phyloP scores from a whole-genome alignment of 441 rosid species.

The Mallotus japonicus region DNA sequence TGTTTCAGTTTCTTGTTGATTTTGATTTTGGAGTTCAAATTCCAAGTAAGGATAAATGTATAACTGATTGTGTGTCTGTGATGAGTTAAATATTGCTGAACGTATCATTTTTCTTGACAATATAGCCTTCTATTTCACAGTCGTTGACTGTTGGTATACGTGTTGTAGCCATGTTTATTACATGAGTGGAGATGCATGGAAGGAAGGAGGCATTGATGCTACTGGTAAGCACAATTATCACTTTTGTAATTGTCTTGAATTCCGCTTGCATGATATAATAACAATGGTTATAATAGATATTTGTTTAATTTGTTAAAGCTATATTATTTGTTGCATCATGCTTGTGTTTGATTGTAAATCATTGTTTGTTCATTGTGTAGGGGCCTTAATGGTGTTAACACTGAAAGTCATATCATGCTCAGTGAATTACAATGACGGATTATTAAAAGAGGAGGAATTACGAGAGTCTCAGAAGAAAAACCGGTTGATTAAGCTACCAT shows the following conservation, averaged over 20 bases:
- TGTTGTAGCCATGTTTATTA: constrained; percentile 83
- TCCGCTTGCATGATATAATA: not conserved
- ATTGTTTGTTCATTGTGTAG: constrained; percentile 31
- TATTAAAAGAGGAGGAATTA: constrained; percentile 71
- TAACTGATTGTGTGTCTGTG: not conserved
- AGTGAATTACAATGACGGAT: constrained; percentile 78
- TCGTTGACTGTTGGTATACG: constrained; percentile 34
- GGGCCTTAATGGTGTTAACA: constrained; percentile 94
- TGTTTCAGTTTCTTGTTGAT: not conserved
- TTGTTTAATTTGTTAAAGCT: not conserved
- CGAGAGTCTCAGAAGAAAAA: constrained; percentile 84
- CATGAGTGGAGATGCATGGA: constrained; percentile 99
- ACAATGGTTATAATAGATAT: not conserved
- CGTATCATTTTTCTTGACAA: not conserved
- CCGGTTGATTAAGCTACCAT: constrained; percentile 62
- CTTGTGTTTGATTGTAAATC: constrained; percentile 13
- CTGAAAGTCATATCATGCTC: constrained; percentile 91
- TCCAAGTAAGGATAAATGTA: not conserved
- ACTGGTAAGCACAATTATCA: constrained; percentile 59
- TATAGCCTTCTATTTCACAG: constrained; percentile 21
- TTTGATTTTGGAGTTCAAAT: not conserved
- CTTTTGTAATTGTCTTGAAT: constrained; percentile 8
- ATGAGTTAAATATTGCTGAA: not conserved
- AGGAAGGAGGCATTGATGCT: constrained; percentile 97
- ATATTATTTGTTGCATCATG: not conserved